phyloP scores from a whole-genome alignment of 2,329 filamentous ascomycete genomes.

The Proliferodiscus dingleyae region DNA sequence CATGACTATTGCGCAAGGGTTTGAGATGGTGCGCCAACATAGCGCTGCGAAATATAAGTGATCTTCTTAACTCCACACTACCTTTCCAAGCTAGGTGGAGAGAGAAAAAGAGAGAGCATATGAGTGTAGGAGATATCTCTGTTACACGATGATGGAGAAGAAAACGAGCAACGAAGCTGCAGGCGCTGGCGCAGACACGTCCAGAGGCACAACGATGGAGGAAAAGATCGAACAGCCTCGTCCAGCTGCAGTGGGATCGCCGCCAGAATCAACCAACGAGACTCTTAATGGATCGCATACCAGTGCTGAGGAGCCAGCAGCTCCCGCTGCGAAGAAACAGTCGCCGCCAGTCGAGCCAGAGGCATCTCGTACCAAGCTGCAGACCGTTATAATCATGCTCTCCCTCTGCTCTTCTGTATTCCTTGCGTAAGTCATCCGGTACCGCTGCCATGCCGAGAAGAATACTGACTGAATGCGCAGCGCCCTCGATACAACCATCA shows the following conservation, averaged over 20 bases:
- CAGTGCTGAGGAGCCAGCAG: constrained; percentile 2
- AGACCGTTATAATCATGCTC: constrained; percentile 30
- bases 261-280: background rate
- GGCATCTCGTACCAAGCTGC: constrained; percentile 26
- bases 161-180: constrained; percentile 6
- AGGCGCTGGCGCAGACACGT: constrained; percentile 6
- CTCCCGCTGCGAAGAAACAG: background rate
- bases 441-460: background rate
- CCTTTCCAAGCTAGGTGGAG: too few species aligned
- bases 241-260: background rate
- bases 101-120: too few species aligned
- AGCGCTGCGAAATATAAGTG: too few species aligned
- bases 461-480: background rate
- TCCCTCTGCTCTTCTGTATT: constrained; percentile 31
- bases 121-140: too few species aligned
- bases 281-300: constrained; percentile 2
- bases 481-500: constrained; percentile 43
- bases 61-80: too few species aligned
- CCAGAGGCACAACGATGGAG: constrained; percentile 3
- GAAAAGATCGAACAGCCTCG: constrained; percentile 2
- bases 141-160: too few species aligned
- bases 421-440: constrained; percentile 18
- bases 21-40: too few species aligned
- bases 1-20: too few species aligned
- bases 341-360: constrained; percentile 19